These are phyloP conservation scores for Vanilla planifolia DNA, from an alignment of 106 monocot species.

Conservation along the genomic window DNA sequence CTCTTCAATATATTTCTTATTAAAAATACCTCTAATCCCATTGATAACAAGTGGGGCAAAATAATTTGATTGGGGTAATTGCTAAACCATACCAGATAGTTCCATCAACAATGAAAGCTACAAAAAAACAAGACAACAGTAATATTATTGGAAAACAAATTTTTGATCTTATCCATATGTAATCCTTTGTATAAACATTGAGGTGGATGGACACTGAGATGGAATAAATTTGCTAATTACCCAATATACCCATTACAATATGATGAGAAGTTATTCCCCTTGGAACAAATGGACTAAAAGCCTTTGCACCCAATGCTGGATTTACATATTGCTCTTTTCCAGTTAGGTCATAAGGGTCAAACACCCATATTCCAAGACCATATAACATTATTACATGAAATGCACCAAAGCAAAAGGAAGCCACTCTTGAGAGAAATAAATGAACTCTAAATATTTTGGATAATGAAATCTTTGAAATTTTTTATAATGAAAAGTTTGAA, in stretches of 20 bases:
- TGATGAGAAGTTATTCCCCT: background rate
- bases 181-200: constrained; percentile 11
- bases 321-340: background rate
- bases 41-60: constrained; percentile 3
- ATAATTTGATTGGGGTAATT: constrained; percentile 8
- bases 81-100: constrained; percentile 11
- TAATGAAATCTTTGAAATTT: no score
- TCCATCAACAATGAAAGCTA: background rate
- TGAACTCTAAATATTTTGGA: background rate
- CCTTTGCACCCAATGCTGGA: background rate
- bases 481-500: no score
- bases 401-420: constrained; percentile 1
- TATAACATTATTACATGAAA: background rate
- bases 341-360: background rate
- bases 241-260: no score
- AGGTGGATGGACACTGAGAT: no score
- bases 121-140: constrained; percentile 8
- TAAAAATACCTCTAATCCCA: background rate
- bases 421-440: background rate
- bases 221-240: no score
- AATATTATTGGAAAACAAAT: constrained; percentile 12
- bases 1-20: no score
- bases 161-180: constrained; percentile 9
- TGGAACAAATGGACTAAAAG: background rate
- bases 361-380: background rate